Conservation (phyloP, 2,329 filamentous ascomycete genomes). For the Penicillium glabrum region DNA sequence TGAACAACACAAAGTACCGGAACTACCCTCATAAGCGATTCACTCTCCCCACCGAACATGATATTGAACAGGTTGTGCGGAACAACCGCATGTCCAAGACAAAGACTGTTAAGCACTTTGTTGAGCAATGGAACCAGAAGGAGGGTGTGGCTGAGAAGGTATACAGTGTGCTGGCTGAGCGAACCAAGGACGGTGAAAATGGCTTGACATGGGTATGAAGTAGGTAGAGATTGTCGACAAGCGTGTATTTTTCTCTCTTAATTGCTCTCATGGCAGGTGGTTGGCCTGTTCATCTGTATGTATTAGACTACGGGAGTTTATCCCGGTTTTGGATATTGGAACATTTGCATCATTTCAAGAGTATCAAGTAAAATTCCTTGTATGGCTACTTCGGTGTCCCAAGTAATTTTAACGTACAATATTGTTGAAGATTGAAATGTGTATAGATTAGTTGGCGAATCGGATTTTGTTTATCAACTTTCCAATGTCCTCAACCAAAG, state of each 20-base stretch:
- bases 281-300: constrained; percentile 9
- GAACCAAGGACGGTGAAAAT: constrained; percentile 51
- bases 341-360: constrained; percentile 1
- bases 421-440: neutral
- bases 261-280: constrained; percentile 1
- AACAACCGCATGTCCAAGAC: constrained; percentile 37
- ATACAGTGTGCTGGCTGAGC: constrained; percentile 65
- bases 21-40: constrained; percentile 71
- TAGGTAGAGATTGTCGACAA: constrained; percentile 13
- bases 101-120: constrained; percentile 64
- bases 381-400: neutral
- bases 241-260: constrained; percentile 21
- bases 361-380: neutral
- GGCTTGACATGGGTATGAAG: constrained; percentile 36
- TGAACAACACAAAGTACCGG: constrained; percentile 62
- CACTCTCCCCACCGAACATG: constrained; percentile 69
- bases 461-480: neutral
- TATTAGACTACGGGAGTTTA: constrained; percentile 18
- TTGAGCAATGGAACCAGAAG: constrained; percentile 60
- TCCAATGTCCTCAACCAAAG: neutral
- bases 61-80: constrained; percentile 48
- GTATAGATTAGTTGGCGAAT: neutral
- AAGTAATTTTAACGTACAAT: neutral
- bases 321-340: constrained; percentile 11
- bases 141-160: constrained; percentile 70